Evolutionary conservation across 2,329 filamentous ascomycete species (phyloP), one percentile per base, ranked within the genome.

Genomic region (Fusarium globosum): DNA sequence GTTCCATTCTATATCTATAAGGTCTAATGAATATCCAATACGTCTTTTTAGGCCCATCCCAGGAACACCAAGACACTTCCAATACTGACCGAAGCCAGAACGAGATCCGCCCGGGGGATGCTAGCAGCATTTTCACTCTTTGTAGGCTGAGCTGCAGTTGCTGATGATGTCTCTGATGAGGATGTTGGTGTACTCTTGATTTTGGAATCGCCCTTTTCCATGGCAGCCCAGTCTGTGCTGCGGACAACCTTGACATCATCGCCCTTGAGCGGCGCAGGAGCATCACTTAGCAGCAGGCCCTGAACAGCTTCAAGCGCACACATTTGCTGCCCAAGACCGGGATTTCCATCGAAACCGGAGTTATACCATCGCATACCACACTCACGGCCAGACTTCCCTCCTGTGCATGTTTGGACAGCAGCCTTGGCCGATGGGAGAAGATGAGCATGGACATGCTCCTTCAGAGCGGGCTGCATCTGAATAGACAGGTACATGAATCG

Each of bases 311-410:
- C 90, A 56, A 92, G 85, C 3, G 89, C 91, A 62, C 86, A 88
- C 88, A 92, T 90, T 78, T 92, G 87, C 80, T 91, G 88, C 9
- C 91, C 91, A 11, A 92, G 83, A 6, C 90, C 89, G 1, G 83
- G 79, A 30, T 80, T 83, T 42, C 85, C 86, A 75, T 92, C 90
- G 69, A 85, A 91, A 4, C 84, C 86, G 43, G 86, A 86, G 2
- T 84, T 82, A 68, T 90, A 91, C 91, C 91, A 93, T 78, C 86
- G 88, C 77, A 88, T 83, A n/a, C 90, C 90, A 75, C 91, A 93
- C 23, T 85, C 83, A 4, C 84, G 85, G 9, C 86, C 85, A 68
- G 84, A 83, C 7, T 79, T 71, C n/a, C 86, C 87, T 20, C 90
- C 90, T 1, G 86, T 87, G 79, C 91, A 93, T 5, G 86, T 83